Conservation (phyloP, 495 filamentous ascomycete species). For the Xylaria bambusicola region DNA sequence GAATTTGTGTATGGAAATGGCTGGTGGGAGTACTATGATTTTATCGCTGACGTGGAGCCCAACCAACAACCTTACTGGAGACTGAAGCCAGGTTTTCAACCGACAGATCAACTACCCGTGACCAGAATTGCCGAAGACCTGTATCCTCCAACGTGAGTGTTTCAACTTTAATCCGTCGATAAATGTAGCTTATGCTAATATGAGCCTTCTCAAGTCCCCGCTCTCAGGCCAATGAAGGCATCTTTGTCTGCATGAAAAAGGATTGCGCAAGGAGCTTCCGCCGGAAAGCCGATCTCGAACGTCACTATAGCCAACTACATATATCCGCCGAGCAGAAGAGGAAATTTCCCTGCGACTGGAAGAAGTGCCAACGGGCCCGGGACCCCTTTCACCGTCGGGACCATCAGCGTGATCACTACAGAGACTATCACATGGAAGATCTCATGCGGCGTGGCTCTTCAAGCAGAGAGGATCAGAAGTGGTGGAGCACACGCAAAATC, state of each 20-base stretch:
- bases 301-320: slow-evolving; percentile 47
- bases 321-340: slow-evolving; percentile 34
- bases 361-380: slow-evolving; percentile 37
- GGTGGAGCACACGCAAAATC: slow-evolving; percentile 36
- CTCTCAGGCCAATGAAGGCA: slow-evolving; percentile 12
- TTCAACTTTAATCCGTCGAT: neutral
- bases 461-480: slow-evolving; percentile 15
- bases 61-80: slow-evolving; percentile 26
- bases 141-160: slow-evolving; percentile 22
- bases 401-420: slow-evolving; percentile 52
- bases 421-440: slow-evolving; percentile 54
- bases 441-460: slow-evolving; percentile 36
- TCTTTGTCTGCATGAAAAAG: slow-evolving; percentile 27
- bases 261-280: slow-evolving; percentile 41
- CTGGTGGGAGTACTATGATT: slow-evolving; percentile 23
- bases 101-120: slow-evolving; percentile 14
- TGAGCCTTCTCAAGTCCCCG: slow-evolving; percentile 18
- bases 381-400: slow-evolving; percentile 45
- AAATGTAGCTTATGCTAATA: slow-evolving; percentile 12
- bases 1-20: neutral
- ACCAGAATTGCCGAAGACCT: slow-evolving; percentile 2
- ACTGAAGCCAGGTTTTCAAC: slow-evolving; percentile 17
- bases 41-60: slow-evolving; percentile 19
- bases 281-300: slow-evolving; percentile 50
- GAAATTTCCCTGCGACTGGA: slow-evolving; percentile 45